phyloP scores from a whole-genome alignment of 768 basidiomycete species.

The Chalciporus sphaerocephalus region DNA sequence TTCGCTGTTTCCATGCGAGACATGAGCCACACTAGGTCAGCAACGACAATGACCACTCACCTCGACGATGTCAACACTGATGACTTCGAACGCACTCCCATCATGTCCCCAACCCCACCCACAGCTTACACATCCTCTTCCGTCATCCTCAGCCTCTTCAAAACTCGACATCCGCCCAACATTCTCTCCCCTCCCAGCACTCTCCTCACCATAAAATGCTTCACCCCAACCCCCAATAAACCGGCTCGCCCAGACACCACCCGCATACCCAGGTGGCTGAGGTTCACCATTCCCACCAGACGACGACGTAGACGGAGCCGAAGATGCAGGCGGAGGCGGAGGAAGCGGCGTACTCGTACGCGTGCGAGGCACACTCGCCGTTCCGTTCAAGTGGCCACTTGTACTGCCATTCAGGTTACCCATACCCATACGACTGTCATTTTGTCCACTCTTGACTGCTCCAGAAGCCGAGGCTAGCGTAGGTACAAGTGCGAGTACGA shows the following conservation, averaged over 20 bases:
- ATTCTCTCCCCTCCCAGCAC: conserved; percentile 27
- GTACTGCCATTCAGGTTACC: conserved; percentile 6
- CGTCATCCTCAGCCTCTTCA: conserved; percentile 50
- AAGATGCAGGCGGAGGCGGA: conserved; percentile 15
- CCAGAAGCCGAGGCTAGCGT: conserved; percentile 41
- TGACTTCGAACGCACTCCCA: conserved; percentile 69
- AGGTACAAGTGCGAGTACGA: conserved; percentile 40
- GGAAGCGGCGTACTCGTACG: conserved; percentile 27
- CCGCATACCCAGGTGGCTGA: conserved; percentile 23
- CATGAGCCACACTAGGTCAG: conserved; percentile 4
- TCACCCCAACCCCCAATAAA: conserved; percentile 43
- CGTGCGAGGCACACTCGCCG: conserved; percentile 26
- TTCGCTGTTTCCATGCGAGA: conserved; percentile 39
- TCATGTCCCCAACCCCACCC: conserved; percentile 80
- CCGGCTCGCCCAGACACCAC: conserved; percentile 33
- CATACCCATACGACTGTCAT: conserved; percentile 16
- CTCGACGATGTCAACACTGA: conserved; percentile 59
- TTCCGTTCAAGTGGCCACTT: conserved; percentile 33
- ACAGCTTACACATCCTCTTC: conserved; percentile 57
- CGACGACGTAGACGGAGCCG: conserved; percentile 23
- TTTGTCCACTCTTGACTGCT: conserved; percentile 33
- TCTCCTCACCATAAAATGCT: conserved; percentile 30
- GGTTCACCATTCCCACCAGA: conserved; percentile 21
- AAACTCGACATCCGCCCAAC: conserved; percentile 26
- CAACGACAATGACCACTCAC: conserved; percentile 37